Evolutionary conservation across 371 early-diverging fungal genomes (phyloP).

Genomic region (Apophysomyces sp.): DNA sequence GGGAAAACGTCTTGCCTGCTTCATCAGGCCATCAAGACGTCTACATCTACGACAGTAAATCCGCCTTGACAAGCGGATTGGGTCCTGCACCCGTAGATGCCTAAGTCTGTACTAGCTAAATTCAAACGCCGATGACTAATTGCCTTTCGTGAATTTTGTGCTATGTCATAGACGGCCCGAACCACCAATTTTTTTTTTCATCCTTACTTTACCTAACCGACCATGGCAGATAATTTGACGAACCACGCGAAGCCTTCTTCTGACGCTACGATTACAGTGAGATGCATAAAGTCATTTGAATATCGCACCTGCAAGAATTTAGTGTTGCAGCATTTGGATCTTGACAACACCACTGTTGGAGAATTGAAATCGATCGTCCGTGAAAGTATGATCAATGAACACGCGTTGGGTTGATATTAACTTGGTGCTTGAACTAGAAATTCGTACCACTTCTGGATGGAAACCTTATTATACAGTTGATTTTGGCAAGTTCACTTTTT

Average conservation of each 20-base stretch:
- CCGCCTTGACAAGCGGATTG: too few relatives aligned
- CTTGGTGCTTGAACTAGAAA: slow-evolving; percentile 38
- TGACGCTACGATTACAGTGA: slow-evolving; percentile 74
- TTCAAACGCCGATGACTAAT: too few relatives aligned
- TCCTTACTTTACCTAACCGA: not conserved
- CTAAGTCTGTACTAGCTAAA: too few relatives aligned
- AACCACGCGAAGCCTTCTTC: slow-evolving; percentile 55
- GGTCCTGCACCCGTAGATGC: too few relatives aligned
- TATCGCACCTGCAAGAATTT: slow-evolving; percentile 86
- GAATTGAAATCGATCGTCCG: slow-evolving; percentile 65
- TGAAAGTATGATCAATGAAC: slow-evolving; percentile 56
- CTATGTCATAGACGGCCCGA: too few relatives aligned
- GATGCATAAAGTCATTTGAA: slow-evolving; percentile 89
- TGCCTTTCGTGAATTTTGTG: too few relatives aligned
- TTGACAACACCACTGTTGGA: slow-evolving; percentile 65
- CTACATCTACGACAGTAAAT: too few relatives aligned
- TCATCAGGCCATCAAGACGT: too few relatives aligned
- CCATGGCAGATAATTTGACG: slow-evolving; percentile 29
- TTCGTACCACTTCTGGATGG: slow-evolving; percentile 65
- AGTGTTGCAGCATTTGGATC: slow-evolving; percentile 71
- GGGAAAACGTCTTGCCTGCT: too few relatives aligned
- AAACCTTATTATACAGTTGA: slow-evolving; percentile 69
- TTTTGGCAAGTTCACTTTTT: slow-evolving; percentile 49
- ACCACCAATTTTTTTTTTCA: not conserved
- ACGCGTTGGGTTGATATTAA: not conserved